A percentile compares a stretch with the other conserved stretches of the same genome.
Evolutionary conservation across 495 filamentous ascomycete genomes (phyloP).

Genomic region (Penicillium malachiteum): DNA sequence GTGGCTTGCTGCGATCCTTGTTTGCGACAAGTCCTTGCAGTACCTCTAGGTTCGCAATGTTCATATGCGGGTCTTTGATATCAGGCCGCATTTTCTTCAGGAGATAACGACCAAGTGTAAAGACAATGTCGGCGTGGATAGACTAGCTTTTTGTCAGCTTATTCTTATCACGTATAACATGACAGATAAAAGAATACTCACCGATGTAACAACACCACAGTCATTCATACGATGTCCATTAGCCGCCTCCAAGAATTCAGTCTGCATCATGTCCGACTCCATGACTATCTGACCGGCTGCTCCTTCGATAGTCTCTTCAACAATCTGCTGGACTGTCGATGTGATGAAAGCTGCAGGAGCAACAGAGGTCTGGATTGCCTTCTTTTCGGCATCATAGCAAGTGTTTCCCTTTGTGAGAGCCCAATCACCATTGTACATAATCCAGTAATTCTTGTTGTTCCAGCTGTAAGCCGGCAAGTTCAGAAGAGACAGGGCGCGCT

Average conservation of each 20-base stretch:
- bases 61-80: slow-evolving; percentile 14
- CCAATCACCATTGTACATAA: too few relatives aligned
- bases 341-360: slow-evolving; percentile 2
- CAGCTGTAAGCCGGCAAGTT: too few relatives aligned
- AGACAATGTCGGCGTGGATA: slow-evolving; percentile 27
- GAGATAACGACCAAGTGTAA: slow-evolving; percentile 29
- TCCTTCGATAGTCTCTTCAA: slow-evolving; percentile 20
- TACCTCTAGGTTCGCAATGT: slow-evolving; percentile 33
- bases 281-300: slow-evolving; percentile 18
- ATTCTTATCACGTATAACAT: too few relatives aligned
- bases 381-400: slow-evolving; percentile 3
- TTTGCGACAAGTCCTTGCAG: slow-evolving; percentile 31
- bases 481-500: too few relatives aligned
- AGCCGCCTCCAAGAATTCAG: slow-evolving; percentile 29
- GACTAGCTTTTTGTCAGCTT: not conserved
- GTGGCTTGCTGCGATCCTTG: slow-evolving; percentile 9
- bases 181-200: too few relatives aligned
- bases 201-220: slow-evolving; percentile 37
- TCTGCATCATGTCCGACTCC: slow-evolving; percentile 33
- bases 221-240: slow-evolving; percentile 41
- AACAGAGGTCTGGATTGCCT: too few relatives aligned
- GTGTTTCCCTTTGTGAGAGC: slow-evolving; percentile 24
- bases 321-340: slow-evolving; percentile 23
- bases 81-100: slow-evolving; percentile 12
- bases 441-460: too few relatives aligned